Percentiles rank a stretch among this genome's conserved stretches.
phyloP scores from a whole-genome alignment of 2,329 filamentous ascomycete genomes.

The Botrytis fragariae region DNA sequence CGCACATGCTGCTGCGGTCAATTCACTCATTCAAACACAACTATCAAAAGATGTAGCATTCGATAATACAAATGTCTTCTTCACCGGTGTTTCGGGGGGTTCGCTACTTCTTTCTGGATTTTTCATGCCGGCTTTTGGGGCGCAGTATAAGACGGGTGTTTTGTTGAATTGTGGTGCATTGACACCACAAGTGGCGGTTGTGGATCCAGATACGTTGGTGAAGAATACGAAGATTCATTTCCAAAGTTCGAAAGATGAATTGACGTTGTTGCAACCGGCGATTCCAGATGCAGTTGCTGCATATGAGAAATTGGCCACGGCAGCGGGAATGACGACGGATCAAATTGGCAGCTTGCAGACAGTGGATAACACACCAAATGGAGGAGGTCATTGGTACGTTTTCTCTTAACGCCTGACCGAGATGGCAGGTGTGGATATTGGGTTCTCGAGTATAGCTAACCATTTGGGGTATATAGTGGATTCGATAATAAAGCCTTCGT shows the following conservation, averaged over 20 bases:
- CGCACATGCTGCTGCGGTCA: slow-evolving; percentile 54
- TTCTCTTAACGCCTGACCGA: not conserved
- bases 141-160: slow-evolving; percentile 45
- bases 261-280: slow-evolving; percentile 44
- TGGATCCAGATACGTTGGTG: slow-evolving; percentile 44
- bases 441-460: not conserved
- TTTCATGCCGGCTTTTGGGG: slow-evolving; percentile 51
- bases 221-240: slow-evolving; percentile 53
- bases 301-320: slow-evolving; percentile 49
- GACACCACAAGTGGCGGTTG: slow-evolving; percentile 51
- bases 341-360: slow-evolving; percentile 54
- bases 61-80: slow-evolving; percentile 51
- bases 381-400: slow-evolving; percentile 50
- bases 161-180: slow-evolving; percentile 56
- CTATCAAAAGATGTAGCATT: slow-evolving; percentile 55
- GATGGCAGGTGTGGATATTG: too few species aligned
- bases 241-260: slow-evolving; percentile 54
- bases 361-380: slow-evolving; percentile 53
- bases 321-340: slow-evolving; percentile 44
- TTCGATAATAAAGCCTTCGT: slow-evolving; percentile 55
- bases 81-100: slow-evolving; percentile 57
- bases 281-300: slow-evolving; percentile 52
- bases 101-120: slow-evolving; percentile 54
- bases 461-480: slow-evolving; percentile 39
- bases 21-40: slow-evolving; percentile 49